Evolutionary conservation across 2,329 filamentous ascomycete species (phyloP), one percentile per base, ranked within the genome.

Genomic region (Exserohilum rostratum): DNA sequence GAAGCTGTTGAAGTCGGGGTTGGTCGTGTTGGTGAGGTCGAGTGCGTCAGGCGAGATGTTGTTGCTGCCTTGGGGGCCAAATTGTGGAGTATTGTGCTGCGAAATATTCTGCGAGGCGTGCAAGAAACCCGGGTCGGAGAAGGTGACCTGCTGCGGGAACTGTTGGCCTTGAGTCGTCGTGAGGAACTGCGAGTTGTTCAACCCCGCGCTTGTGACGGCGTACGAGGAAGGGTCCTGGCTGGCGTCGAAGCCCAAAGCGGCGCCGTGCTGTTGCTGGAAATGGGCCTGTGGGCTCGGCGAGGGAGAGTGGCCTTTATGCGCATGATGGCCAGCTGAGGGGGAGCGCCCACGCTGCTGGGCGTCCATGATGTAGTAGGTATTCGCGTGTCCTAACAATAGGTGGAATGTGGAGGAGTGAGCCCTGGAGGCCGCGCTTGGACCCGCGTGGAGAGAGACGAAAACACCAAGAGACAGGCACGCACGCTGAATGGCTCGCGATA

Each of bases 271-370:
- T 47, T 80, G 80, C 71, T 81, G 78, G 68, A 82, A 84, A 66
- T 80, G 80, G 75, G 76, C 74, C 68, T 74, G 82, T 73, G 83
- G 83, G 71, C 85, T 85, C 66, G 86, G 84, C 67, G 87, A 88
- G 75, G 85, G 86, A 64, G 79, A 83, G 74, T 86, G 85, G 74
- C 83, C 89, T 87, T 89, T 88, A 87, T 86, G 82, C 79, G 79
- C 73, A 71, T 67, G 72, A 65, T 83, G 81, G 61, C 81, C 80
- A 70, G 80, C 79, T 68, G 87, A 87, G 64, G 82, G 84, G 65
- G 86, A 88, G 70, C 85, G 85, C 71, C 85, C 85, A 72, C 83
- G 79, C 70, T 82, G 80, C 74, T 81, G 61, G 43, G 58, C 47
- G n/a, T 64, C 61, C 61, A 64, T 64, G 78, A 77, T 85, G 82